Conservation (phyloP, 768 basidiomycete genomes). For the Pluteus cervinus region DNA sequence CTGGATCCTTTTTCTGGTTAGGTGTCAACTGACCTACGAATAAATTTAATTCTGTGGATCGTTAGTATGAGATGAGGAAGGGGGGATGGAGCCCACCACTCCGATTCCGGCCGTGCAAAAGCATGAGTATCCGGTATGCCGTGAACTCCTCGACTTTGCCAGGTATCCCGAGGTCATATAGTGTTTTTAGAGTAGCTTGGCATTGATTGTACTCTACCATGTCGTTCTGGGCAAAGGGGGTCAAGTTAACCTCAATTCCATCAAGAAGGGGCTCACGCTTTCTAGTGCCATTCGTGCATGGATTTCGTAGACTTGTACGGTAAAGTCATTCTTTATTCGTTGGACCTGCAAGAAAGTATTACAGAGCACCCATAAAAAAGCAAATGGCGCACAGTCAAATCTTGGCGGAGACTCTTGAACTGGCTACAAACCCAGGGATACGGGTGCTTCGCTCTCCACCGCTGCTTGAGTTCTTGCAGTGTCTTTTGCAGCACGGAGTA, state of each 20-base stretch:
- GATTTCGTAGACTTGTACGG: constrained; percentile 95
- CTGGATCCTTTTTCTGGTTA: constrained; percentile 74
- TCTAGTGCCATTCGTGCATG: constrained; percentile 97
- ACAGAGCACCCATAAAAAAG: constrained; percentile 4
- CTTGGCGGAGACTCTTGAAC: constrained; percentile 95
- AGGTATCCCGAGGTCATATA: constrained; percentile 91
- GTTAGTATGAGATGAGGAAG: constrained; percentile 1
- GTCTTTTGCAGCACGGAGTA: constrained; percentile 80
- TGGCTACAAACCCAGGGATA: constrained; percentile 97
- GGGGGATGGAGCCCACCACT: constrained; percentile 59
- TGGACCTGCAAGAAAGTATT: constrained; percentile 62
- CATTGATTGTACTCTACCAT: constrained; percentile 99
- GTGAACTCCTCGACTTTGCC: constrained; percentile 95
- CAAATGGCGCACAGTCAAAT: constrained; percentile 77
- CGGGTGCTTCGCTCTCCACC: constrained; percentile 72
- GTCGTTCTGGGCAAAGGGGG: constrained; percentile 56
- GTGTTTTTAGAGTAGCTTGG: constrained; percentile 80
- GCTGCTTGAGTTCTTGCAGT: constrained; percentile 76
- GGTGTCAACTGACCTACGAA: constrained; percentile 97
- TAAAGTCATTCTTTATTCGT: constrained; percentile 97
- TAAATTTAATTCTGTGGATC: constrained; percentile 77
- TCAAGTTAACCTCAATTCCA: constrained; percentile 17
- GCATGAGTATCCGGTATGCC: constrained; percentile 95
- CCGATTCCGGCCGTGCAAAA: constrained; percentile 89
- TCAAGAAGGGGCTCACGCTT: constrained; percentile 46